phyloP scores from a whole-genome alignment of 2,329 filamentous ascomycete species.

The Knoxdaviesia capensis region DNA sequence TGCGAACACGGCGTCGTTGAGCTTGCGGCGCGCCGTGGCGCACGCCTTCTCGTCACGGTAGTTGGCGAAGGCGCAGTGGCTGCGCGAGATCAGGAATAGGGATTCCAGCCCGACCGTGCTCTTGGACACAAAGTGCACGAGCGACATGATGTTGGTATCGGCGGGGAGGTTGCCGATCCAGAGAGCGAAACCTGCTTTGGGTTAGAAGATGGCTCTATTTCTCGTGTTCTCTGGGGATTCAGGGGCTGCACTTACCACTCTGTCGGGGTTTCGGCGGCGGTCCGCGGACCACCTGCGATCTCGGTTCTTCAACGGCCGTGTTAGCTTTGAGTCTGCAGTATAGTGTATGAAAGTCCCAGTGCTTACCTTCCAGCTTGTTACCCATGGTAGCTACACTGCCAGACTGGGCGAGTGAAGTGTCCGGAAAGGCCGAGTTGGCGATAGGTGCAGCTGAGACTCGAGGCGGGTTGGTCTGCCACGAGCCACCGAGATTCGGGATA shows the following conservation, averaged over 20 bases:
- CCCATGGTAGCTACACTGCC: too few species aligned
- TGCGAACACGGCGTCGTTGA: slow-evolving; percentile 82
- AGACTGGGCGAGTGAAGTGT: too few species aligned
- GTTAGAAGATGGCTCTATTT: slow-evolving; percentile 5
- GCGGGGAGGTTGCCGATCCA: slow-evolving; percentile 93
- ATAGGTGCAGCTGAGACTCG: too few species aligned
- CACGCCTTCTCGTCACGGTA: slow-evolving; percentile 69
- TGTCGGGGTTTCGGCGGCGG: slow-evolving; percentile 37
- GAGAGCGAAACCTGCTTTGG: slow-evolving; percentile 55
- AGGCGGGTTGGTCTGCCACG: too few species aligned
- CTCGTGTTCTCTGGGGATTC: slow-evolving; percentile 3
- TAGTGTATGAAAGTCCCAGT: too few species aligned
- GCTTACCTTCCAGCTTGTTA: too few species aligned
- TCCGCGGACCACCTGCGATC: slow-evolving; percentile 14
- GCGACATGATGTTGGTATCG: slow-evolving; percentile 56
- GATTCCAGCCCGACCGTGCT: slow-evolving; percentile 67
- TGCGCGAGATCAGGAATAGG: slow-evolving; percentile 86
- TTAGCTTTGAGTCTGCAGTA: too few species aligned
- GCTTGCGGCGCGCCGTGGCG: slow-evolving; percentile 53
- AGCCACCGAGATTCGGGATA: too few species aligned
- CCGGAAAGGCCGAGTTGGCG: too few species aligned
- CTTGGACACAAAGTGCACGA: slow-evolving; percentile 82
- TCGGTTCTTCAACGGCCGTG: too few species aligned
- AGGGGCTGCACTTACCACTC: slow-evolving; percentile 27
- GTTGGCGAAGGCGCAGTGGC: slow-evolving; percentile 93